phyloP scores from a whole-genome alignment of 352 stramenopile genomes.

The Phytophthora podocarpi region DNA sequence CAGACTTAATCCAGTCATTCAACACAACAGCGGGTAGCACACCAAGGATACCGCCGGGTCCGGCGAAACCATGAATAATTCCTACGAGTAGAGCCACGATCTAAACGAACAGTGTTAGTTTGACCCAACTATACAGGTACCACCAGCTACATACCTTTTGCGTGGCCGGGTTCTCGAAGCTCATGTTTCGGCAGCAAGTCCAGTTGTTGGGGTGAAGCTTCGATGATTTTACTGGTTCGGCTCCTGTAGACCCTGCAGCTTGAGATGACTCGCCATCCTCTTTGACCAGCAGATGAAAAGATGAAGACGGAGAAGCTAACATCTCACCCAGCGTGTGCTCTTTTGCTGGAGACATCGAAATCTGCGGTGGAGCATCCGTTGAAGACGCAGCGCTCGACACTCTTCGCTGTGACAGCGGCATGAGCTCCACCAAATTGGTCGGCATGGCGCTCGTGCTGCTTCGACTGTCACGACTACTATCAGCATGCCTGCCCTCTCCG shows the following conservation, averaged over 20 bases:
- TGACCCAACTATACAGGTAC: not conserved
- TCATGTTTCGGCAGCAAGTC: constrained; percentile 39
- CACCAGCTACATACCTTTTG: constrained; percentile 30
- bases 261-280: constrained; percentile 6
- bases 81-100: constrained; percentile 82
- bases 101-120: constrained; percentile 22
- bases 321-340: not conserved
- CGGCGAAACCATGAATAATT: constrained; percentile 89
- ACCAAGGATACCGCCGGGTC: constrained; percentile 78
- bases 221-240: constrained; percentile 2
- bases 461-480: constrained; percentile 6
- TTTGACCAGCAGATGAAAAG: constrained; percentile 31
- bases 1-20: constrained; percentile 63
- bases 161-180: constrained; percentile 57
- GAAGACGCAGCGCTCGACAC: constrained; percentile 15
- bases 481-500: not conserved
- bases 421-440: constrained; percentile 30
- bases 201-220: constrained; percentile 22
- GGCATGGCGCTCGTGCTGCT: constrained; percentile 17
- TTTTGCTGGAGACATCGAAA: constrained; percentile 6
- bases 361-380: not conserved
- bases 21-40: constrained; percentile 74
- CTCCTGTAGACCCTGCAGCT: constrained; percentile 2
- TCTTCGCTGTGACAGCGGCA: constrained; percentile 23
- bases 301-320: constrained; percentile 18